Percentiles rank a stretch among this genome's conserved stretches.
Conservation (phyloP, 345 rosid genomes). For the Euphorbia lathyris region DNA sequence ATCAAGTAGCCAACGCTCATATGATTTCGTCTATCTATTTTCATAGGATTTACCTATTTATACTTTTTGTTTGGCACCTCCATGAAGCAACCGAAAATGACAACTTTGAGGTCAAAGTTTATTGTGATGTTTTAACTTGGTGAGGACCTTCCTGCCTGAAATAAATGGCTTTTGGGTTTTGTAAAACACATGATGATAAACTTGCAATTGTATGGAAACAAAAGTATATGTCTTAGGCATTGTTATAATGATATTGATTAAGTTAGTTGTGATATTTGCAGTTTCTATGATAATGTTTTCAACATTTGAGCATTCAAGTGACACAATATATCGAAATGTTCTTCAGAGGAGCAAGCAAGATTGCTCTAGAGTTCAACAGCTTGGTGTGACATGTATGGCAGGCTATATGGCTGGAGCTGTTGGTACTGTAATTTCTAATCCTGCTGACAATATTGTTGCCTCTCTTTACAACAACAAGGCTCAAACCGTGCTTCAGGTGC, state of each 20-base stretch:
- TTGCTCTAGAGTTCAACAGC: conserved; percentile 47
- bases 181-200: background rate
- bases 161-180: background rate
- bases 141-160: background rate
- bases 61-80: background rate
- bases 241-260: background rate
- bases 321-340: conserved; percentile 29
- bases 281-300: conserved; percentile 60
- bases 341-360: conserved; percentile 41
- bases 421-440: conserved; percentile 54
- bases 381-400: conserved; percentile 49
- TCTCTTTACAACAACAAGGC: conserved; percentile 58
- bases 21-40: background rate
- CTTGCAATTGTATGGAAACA: background rate
- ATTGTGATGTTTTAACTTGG: background rate
- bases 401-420: conserved; percentile 50
- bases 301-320: conserved; percentile 51
- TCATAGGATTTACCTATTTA: background rate
- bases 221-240: background rate
- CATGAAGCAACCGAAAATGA: background rate
- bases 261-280: conserved; percentile 17
- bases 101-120: background rate
- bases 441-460: conserved; percentile 55
- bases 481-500: conserved; percentile 46
- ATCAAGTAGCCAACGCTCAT: background rate